These are phyloP conservation scores for Lactarius psammicola DNA, from an alignment of 768 basidiomycete species.

Conservation along the genomic window DNA sequence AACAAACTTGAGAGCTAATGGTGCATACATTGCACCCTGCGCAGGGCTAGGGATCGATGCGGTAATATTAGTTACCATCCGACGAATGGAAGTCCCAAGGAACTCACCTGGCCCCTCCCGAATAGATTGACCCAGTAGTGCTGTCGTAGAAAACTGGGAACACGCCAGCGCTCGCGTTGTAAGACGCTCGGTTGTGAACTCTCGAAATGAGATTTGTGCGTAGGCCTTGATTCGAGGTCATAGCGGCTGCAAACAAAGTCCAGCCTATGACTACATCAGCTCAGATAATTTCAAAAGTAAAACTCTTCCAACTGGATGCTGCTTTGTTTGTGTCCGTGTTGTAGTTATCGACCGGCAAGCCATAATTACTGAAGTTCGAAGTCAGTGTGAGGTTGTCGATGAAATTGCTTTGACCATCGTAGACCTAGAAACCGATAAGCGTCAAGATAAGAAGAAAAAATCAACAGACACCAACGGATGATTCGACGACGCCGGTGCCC, in stretches of 20 bases:
- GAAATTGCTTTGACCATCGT: slow-evolving; percentile 8
- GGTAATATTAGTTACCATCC: neutral
- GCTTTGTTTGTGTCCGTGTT: neutral
- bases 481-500: slow-evolving; percentile 48
- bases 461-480: slow-evolving; percentile 17
- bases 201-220: slow-evolving; percentile 14
- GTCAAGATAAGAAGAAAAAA: neutral
- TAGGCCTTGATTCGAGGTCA: slow-evolving; percentile 1
- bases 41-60: slow-evolving; percentile 23
- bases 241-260: slow-evolving; percentile 23
- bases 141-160: slow-evolving; percentile 15
- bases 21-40: slow-evolving; percentile 31
- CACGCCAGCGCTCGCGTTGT: slow-evolving; percentile 4
- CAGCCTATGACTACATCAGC: slow-evolving; percentile 14
- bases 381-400: neutral
- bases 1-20: slow-evolving; percentile 29
- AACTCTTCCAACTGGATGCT: neutral
- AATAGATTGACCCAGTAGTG: neutral
- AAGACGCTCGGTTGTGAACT: slow-evolving; percentile 17
- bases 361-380: slow-evolving; percentile 10
- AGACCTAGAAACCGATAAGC: slow-evolving; percentile 18
- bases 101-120: slow-evolving; percentile 24
- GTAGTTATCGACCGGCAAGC: slow-evolving; percentile 18
- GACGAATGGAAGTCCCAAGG: neutral
- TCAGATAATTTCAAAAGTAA: neutral